phyloP scores from a whole-genome alignment of 495 filamentous ascomycete genomes.

The Aspergillus sparsus region DNA sequence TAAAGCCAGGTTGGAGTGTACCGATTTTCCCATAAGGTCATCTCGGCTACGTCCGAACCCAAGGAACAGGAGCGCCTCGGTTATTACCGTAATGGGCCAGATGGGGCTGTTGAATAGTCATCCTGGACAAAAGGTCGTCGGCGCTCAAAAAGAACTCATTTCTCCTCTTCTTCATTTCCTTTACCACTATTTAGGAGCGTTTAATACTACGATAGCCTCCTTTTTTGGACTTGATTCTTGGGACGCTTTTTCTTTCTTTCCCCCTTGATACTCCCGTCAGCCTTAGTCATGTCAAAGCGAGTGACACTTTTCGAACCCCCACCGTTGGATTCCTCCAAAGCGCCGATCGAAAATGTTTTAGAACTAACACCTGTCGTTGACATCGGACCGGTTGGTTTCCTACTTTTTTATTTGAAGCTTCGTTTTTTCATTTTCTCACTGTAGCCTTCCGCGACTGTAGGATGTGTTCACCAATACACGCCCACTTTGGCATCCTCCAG shows the following conservation, averaged over 20 bases:
- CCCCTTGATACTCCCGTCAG: background rate
- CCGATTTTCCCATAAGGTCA: background rate
- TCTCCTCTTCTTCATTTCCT: background rate
- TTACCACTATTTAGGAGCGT: background rate
- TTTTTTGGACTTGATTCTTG: background rate
- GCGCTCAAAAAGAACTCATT: constrained; percentile 2
- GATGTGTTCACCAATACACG: constrained; percentile 93
- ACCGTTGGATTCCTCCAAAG: constrained; percentile 67
- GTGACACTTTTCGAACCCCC: constrained; percentile 78
- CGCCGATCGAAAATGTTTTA: constrained; percentile 83
- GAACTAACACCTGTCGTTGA: constrained; percentile 79
- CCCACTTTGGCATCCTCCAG: constrained; percentile 85
- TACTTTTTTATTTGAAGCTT: background rate
- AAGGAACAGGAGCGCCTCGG: constrained; percentile 22
- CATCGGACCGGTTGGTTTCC: constrained; percentile 68
- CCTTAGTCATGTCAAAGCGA: constrained; percentile 34
- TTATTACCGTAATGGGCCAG: constrained; percentile 26
- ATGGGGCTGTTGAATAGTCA: constrained; percentile 16
- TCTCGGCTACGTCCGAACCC: constrained; percentile 9
- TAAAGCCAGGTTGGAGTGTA: background rate
- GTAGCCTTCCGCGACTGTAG: constrained; percentile 36
- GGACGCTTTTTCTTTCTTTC: background rate
- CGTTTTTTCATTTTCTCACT: background rate
- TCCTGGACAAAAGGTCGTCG: background rate
- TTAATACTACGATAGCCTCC: background rate